phyloP scores from a whole-genome alignment of 176 grass and related monocot species.

The Oryza meridionalis region DNA sequence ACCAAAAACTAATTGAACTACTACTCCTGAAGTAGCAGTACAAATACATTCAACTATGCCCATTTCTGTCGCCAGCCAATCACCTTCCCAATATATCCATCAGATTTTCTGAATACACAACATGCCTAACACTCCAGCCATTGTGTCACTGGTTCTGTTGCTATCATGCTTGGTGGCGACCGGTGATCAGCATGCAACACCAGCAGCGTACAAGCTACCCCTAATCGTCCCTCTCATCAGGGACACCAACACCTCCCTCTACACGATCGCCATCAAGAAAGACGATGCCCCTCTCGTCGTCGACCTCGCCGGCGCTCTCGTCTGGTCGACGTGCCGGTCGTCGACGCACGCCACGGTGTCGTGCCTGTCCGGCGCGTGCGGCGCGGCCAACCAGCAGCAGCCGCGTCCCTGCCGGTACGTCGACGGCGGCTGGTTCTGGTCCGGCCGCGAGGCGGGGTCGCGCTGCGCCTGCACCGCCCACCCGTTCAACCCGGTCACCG shows the following conservation, averaged over 20 bases:
- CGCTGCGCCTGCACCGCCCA: conserved; percentile 38
- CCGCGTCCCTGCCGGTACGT: conserved; percentile 23
- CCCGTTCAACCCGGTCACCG: conserved; percentile 45
- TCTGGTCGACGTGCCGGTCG: conserved; percentile 43
- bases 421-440: conserved; percentile 30
- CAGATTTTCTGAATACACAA: background rate
- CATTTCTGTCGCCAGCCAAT: background rate
- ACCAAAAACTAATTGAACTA: background rate
- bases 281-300: conserved; percentile 30
- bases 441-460: background rate
- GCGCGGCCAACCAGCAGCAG: background rate
- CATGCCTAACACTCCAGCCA: background rate
- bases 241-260: conserved; percentile 27
- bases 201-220: background rate
- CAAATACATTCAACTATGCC: no score
- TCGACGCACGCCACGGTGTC: conserved; percentile 9
- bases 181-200: background rate
- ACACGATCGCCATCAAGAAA: conserved; percentile 12
- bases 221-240: conserved; percentile 14
- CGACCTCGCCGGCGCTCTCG: conserved; percentile 41
- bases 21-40: no score
- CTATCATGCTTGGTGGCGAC: conserved; percentile 21
- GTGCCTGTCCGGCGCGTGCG: background rate
- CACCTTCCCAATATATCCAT: background rate
- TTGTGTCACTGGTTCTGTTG: background rate